Evolutionary conservation across 257 asterid species (phyloP).

Genomic region (Perilla frutescens): DNA sequence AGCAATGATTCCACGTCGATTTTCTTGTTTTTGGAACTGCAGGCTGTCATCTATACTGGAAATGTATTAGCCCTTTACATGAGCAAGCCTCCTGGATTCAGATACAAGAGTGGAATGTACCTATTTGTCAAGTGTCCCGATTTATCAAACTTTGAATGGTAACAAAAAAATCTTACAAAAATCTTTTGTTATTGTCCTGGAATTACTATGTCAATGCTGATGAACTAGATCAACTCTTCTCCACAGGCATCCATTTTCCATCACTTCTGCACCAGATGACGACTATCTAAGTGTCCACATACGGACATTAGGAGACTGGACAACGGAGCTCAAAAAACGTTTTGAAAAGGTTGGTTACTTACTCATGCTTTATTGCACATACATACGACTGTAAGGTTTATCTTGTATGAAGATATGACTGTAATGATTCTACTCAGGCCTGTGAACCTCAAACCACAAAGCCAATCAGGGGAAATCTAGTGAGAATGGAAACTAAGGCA

Average conservation of each 20-base stretch:
- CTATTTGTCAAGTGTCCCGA: conserved; percentile 88
- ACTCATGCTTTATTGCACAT: not conserved
- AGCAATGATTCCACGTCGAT: not conserved
- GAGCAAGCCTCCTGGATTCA: conserved; percentile 84
- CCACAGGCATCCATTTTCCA: conserved; percentile 93
- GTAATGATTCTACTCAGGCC: conserved; percentile 50
- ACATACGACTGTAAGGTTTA: not conserved
- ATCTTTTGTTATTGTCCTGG: not conserved
- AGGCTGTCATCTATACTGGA: conserved; percentile 91
- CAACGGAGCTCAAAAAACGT: conserved; percentile 70
- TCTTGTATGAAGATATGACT: not conserved
- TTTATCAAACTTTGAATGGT: conserved; percentile 85
- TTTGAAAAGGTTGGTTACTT: conserved; percentile 60
- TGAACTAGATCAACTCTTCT: not conserved
- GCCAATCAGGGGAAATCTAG: conserved; percentile 59
- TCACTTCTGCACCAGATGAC: conserved; percentile 96
- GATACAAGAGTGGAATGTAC: conserved; percentile 96
- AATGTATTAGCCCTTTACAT: conserved; percentile 83
- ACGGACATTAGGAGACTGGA: conserved; percentile 92
- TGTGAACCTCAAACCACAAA: conserved; percentile 57
- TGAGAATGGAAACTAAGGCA: conserved; percentile 76
- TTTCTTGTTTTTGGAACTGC: conserved; percentile 30
- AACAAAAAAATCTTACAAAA: conserved; percentile 16
- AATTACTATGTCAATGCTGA: not conserved
- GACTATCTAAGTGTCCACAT: conserved; percentile 80